Evolutionary conservation across 768 basidiomycete genomes (phyloP), one percentile per base, ranked within the genome.

Genomic region (Sporobolomyces pararoseus): DNA sequence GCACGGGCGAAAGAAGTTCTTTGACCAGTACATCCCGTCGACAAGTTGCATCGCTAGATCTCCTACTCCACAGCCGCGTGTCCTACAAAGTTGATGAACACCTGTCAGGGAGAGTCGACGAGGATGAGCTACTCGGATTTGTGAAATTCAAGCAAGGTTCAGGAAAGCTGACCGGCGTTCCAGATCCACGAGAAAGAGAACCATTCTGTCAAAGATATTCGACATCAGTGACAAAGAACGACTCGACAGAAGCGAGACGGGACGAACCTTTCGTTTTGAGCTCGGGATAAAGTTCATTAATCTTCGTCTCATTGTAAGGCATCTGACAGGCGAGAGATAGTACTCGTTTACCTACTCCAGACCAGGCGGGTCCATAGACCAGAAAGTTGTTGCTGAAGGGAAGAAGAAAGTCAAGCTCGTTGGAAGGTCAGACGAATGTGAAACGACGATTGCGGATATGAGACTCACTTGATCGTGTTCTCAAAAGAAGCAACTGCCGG

Each of bases 301-400:
- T 46, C 27, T 27, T 17, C 12, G 3, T 3, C 12, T 27, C 42
- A 27, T 31, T 21, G 27, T 59, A 59, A 13, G 58, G 58, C 58
- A 59, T 46, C 13, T 59, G 58, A 32, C 58, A 59, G 4, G 58
- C 58, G 4, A 59, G 42, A 21, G 27, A n/a, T 10, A 59, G 42
- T 3, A 59, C 58, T 16, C 58, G 39, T 14, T 29, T 42, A 2
- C 58, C 58, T n/a, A 59, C 42, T 7, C 58, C 58, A 3, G 58
- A 46, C 58, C 58, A 59, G 3, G 58, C 4, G 19, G 58, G 58
- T 32, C 58, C 58, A 29, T 59, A 59, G 12, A 46, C 10, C 3
- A 59, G 58, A 42, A 59, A 59, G 25, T 59, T 59, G 58, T 59
- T 59, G 58, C 58, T 59, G 39, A 9, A 4, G 12, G 37, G 42